phyloP scores from a whole-genome alignment of 305 asterid species.

The Petunia hybrid region DNA sequence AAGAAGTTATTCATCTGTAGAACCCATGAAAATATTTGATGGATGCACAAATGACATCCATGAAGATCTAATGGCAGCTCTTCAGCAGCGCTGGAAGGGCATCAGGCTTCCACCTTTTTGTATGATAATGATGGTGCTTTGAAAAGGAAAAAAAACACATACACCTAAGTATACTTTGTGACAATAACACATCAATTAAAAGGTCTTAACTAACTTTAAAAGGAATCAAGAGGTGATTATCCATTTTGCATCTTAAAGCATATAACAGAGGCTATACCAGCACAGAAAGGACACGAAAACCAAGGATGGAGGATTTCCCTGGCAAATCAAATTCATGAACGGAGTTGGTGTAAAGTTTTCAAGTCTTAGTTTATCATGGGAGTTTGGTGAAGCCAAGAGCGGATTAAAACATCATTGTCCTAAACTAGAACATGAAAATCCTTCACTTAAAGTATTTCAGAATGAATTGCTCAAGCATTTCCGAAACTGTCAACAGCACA shows the following conservation, averaged over 20 bases:
- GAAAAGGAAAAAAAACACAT: background rate
- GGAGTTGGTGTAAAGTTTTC: no score
- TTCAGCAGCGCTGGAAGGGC: background rate
- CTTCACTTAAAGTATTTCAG: background rate
- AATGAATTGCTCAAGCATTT: background rate
- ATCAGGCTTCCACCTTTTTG: background rate
- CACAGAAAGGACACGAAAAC: background rate
- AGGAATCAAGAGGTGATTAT: constrained; percentile 10
- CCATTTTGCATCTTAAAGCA: background rate
- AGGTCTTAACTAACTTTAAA: background rate
- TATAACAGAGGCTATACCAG: background rate
- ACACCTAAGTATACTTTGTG: no score
- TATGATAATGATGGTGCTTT: no score
- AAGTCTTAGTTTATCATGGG: no score
- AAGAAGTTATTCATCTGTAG: background rate
- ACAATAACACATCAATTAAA: background rate
- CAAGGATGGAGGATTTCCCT: background rate
- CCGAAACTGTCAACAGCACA: background rate
- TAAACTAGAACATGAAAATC: no score
- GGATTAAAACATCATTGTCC: no score
- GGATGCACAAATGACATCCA: background rate
- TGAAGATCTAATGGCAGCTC: background rate
- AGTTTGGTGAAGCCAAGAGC: no score
- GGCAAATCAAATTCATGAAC: constrained; percentile 5
- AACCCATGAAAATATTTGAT: no score